Conservation (phyloP, 176 grass and related monocot species). For the Musa acuminata region DNA sequence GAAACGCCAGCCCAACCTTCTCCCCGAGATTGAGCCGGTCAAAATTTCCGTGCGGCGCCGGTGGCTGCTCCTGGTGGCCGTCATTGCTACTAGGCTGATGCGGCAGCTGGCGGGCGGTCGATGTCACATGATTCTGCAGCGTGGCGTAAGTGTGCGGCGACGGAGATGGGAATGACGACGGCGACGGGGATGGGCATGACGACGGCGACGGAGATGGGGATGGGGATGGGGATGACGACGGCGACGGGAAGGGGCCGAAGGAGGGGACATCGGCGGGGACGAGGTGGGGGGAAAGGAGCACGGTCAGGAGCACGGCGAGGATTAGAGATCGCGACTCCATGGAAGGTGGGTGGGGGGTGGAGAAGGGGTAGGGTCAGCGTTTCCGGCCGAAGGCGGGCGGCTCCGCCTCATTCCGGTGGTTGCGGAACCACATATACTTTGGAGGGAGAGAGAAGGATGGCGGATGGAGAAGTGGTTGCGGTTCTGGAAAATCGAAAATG, state of each 20-base stretch:
- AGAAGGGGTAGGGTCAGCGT: neutral
- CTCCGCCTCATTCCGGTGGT: constrained; percentile 11
- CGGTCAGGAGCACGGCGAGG: neutral
- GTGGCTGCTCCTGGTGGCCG: too few species aligned
- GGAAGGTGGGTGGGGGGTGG: too few species aligned
- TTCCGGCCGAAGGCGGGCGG: neutral
- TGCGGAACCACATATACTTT: neutral
- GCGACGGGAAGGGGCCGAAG: neutral
- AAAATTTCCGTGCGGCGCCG: too few species aligned
- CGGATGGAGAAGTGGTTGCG: neutral
- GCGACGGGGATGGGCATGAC: neutral
- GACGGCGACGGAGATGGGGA: neutral
- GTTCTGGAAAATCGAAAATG: too few species aligned
- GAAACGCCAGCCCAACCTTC: constrained; percentile 4
- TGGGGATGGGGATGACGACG: neutral
- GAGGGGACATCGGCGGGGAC: neutral
- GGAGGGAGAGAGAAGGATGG: neutral
- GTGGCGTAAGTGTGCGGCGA: neutral
- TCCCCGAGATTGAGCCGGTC: neutral
- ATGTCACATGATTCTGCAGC: neutral
- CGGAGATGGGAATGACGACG: neutral
- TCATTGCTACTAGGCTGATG: neutral
- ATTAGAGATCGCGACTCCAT: neutral
- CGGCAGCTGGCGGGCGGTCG: neutral
- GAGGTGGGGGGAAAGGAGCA: neutral